phyloP scores from a whole-genome alignment of 1,284 basidiomycete species.

The Neonothopanus nambi region DNA sequence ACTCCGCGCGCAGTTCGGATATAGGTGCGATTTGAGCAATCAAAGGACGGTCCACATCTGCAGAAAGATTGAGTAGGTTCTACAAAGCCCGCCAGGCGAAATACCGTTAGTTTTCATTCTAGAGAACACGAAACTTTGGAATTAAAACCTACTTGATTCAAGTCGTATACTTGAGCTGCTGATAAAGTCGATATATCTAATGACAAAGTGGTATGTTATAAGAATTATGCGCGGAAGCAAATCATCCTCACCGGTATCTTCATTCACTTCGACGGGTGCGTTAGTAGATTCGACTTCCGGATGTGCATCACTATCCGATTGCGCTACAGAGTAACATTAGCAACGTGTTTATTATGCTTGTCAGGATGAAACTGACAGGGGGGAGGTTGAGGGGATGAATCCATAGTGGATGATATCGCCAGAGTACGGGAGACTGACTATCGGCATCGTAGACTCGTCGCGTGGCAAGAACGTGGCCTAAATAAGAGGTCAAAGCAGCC shows the following conservation, averaged over 20 bases:
- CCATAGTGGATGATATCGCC: no score
- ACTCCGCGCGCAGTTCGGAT: conserved; percentile 59
- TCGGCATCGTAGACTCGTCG: no score
- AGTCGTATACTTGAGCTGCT: conserved; percentile 18
- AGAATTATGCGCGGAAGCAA: not conserved
- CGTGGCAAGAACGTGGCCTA: no score
- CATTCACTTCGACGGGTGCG: conserved; percentile 10
- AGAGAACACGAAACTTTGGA: not conserved
- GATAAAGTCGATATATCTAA: conserved; percentile 18
- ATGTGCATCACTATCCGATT: no score
- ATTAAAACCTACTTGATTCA: conserved; percentile 16
- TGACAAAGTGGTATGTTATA: not conserved
- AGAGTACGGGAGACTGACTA: no score
- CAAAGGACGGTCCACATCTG: conserved; percentile 46
- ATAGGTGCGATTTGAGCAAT: conserved; percentile 52
- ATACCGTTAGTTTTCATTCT: no score
- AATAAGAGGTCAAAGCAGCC: no score
- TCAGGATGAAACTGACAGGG: no score
- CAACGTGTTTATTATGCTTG: no score
- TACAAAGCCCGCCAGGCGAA: conserved; percentile 19
- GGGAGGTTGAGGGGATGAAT: no score
- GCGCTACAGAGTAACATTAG: no score
- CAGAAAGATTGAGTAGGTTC: conserved; percentile 51
- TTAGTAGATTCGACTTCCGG: no score
- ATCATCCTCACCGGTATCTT: conserved; percentile 13